phyloP scores from a whole-genome alignment of 768 basidiomycete genomes.

The Lentinula sp. region DNA sequence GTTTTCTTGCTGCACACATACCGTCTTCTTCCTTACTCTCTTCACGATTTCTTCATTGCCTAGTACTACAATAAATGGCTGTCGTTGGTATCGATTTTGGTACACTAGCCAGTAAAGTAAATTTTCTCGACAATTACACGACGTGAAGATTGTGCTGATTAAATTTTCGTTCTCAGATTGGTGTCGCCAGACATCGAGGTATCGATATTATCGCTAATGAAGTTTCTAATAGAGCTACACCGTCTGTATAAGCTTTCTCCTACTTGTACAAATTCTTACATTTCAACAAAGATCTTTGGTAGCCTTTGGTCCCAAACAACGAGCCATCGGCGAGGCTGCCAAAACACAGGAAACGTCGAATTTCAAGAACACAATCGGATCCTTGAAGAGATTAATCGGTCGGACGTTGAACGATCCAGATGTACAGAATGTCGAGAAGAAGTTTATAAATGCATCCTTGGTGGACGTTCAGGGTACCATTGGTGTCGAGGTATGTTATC shows the following conservation, averaged over 20 bases:
- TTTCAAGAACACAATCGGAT: constrained; percentile 95
- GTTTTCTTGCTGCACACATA: neutral
- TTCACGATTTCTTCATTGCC: constrained; percentile 12
- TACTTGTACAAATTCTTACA: neutral
- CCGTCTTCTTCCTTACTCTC: constrained; percentile 7
- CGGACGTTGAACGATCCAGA: constrained; percentile 77
- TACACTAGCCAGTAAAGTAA: constrained; percentile 81
- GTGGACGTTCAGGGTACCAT: constrained; percentile 81
- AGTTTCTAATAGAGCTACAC: constrained; percentile 93
- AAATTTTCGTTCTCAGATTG: constrained; percentile 52
- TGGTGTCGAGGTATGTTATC: constrained; percentile 70
- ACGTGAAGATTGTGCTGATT: neutral
- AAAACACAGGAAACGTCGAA: constrained; percentile 98
- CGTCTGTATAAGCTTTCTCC: constrained; percentile 47
- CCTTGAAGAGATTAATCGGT: constrained; percentile 86
- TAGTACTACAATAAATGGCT: constrained; percentile 44
- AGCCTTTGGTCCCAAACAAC: constrained; percentile 88
- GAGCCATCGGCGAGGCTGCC: constrained; percentile 88
- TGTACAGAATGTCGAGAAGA: constrained; percentile 78
- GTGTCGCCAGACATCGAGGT: constrained; percentile 91
- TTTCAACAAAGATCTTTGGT: constrained; percentile 69
- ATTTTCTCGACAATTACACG: constrained; percentile 13
- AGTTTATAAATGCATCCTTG: constrained; percentile 83
- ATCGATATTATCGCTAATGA: constrained; percentile 99
- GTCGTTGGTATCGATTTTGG: constrained; percentile 97